phyloP scores from a whole-genome alignment of 169 alveolate species.

The Besnoitia besnoiti region DNA sequence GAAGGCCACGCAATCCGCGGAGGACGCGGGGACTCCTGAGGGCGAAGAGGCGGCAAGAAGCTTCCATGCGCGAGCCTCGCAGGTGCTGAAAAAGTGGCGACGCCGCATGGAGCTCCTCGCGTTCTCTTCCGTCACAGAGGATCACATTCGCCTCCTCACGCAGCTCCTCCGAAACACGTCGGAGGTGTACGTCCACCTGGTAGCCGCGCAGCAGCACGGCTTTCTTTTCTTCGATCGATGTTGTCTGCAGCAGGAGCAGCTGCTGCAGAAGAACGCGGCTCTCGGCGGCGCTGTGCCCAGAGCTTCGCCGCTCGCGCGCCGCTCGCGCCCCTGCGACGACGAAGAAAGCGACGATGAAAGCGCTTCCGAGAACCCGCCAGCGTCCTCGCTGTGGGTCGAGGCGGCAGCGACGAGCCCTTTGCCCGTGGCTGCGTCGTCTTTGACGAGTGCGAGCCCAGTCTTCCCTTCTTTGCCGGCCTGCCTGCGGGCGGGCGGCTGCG shows the following conservation, averaged over 20 bases:
- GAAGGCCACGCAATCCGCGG: neutral
- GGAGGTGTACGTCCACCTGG: conserved; percentile 4
- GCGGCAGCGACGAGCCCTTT: neutral
- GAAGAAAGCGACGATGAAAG: neutral
- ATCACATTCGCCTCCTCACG: neutral
- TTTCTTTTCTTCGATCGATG: neutral
- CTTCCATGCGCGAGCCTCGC: neutral
- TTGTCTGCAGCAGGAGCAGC: conserved; percentile 9
- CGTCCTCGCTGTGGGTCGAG: neutral
- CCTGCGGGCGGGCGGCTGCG: neutral
- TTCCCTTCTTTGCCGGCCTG: neutral
- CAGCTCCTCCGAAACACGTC: conserved; percentile 9
- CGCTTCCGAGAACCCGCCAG: too few relatives aligned
- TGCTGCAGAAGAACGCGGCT: neutral
- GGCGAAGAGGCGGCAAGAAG: neutral
- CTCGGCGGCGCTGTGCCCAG: neutral
- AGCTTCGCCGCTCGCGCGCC: neutral
- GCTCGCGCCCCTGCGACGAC: neutral
- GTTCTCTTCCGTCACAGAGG: conserved; percentile 1
- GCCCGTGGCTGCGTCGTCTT: neutral
- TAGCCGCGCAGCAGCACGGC: conserved; percentile 1
- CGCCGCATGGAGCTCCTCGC: conserved; percentile 14
- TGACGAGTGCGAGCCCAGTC: too few relatives aligned
- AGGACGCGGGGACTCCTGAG: neutral
- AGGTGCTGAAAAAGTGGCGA: neutral